These are phyloP conservation scores for Boletus vermiculosoides DNA, from an alignment of 768 basidiomycete species.

Conservation along the genomic window DNA sequence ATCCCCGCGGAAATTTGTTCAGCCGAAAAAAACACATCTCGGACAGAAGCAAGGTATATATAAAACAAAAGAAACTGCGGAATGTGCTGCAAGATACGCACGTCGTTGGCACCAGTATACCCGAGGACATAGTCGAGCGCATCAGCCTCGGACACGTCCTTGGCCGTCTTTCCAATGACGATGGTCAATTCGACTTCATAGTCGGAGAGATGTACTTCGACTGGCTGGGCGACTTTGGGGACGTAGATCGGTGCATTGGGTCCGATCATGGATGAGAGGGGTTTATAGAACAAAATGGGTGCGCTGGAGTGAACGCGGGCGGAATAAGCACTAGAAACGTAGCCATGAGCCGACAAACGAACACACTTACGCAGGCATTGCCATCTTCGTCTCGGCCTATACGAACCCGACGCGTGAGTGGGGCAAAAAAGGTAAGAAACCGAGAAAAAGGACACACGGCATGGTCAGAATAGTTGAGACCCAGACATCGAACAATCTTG, in stretches of 20 bases:
- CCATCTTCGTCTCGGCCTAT: slow-evolving; percentile 67
- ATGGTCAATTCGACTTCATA: slow-evolving; percentile 82
- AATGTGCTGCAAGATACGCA: slow-evolving; percentile 26
- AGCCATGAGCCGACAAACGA: not conserved
- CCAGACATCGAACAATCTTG: slow-evolving; percentile 71
- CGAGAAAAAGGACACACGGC: slow-evolving; percentile 46
- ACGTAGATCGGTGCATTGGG: slow-evolving; percentile 65
- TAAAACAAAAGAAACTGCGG: not conserved
- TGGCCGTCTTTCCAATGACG: slow-evolving; percentile 79
- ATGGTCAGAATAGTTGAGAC: slow-evolving; percentile 83
- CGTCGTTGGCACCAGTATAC: slow-evolving; percentile 81
- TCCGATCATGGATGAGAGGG: slow-evolving; percentile 65
- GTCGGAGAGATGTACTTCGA: slow-evolving; percentile 68
- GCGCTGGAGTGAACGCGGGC: slow-evolving; percentile 37
- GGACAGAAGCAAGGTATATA: too few relatives aligned
- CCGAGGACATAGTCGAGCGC: slow-evolving; percentile 86
- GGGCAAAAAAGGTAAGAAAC: not conserved
- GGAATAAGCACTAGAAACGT: not conserved
- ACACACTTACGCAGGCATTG: slow-evolving; percentile 57
- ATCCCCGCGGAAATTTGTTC: not conserved
- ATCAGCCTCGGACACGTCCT: slow-evolving; percentile 74
- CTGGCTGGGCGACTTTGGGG: slow-evolving; percentile 67
- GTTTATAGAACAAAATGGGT: slow-evolving; percentile 81
- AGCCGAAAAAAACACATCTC: not conserved
- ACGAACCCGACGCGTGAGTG: not conserved